A percentile compares a stretch with the other conserved stretches of the same genome.
phyloP scores from a whole-genome alignment of 495 filamentous ascomycete species.

The Penicillium nucicola region DNA sequence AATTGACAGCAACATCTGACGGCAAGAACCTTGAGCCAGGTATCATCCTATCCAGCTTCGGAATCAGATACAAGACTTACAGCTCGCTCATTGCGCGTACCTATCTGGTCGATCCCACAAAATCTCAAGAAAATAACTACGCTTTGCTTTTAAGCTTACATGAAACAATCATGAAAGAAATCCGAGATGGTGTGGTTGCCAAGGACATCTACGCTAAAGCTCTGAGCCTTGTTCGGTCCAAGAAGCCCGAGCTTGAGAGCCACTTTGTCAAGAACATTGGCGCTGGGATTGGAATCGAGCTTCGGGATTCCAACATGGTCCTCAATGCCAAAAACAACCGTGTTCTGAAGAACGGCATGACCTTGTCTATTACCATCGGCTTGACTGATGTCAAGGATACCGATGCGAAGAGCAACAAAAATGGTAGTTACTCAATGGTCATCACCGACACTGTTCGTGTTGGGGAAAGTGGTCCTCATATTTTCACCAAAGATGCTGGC shows the following conservation, averaged over 20 bases:
- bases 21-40: slow-evolving; percentile 85
- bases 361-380: slow-evolving; percentile 80
- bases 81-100: slow-evolving; percentile 86
- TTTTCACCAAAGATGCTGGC: slow-evolving; percentile 91
- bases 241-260: slow-evolving; percentile 90
- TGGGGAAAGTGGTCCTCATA: slow-evolving; percentile 62
- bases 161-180: slow-evolving; percentile 80
- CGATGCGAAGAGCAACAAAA: slow-evolving; percentile 78
- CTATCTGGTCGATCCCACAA: slow-evolving; percentile 95
- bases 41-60: slow-evolving; percentile 87
- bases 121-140: slow-evolving; percentile 90
- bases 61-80: slow-evolving; percentile 92
- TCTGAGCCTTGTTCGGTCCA: slow-evolving; percentile 67
- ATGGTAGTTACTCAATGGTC: slow-evolving; percentile 80
- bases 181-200: slow-evolving; percentile 79
- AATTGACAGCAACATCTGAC: slow-evolving; percentile 69
- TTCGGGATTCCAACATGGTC: slow-evolving; percentile 72
- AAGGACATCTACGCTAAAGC: slow-evolving; percentile 95
- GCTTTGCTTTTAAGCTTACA: slow-evolving; percentile 85
- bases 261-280: slow-evolving; percentile 90
- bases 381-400: slow-evolving; percentile 84
- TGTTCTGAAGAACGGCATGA: slow-evolving; percentile 92
- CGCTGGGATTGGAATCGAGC: slow-evolving; percentile 88
- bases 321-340: slow-evolving; percentile 82
- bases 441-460: slow-evolving; percentile 93